Percentiles rank a stretch among this genome's conserved stretches.
These are phyloP conservation scores for Lactarius indigo DNA, from an alignment of 768 basidiomycete genomes.

Conservation along the genomic window DNA sequence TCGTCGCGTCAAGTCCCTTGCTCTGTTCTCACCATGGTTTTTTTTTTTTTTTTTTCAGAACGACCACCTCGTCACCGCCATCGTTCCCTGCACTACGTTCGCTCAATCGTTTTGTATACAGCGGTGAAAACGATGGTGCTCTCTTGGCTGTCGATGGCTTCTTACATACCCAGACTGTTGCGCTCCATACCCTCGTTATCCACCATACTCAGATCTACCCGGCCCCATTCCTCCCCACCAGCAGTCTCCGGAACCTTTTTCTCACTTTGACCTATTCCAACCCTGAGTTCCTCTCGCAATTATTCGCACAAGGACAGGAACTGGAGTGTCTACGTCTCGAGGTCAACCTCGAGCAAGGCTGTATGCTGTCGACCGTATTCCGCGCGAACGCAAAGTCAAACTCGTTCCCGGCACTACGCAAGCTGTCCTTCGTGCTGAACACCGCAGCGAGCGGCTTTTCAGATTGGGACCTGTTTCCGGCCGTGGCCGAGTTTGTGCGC, in stretches of 20 bases:
- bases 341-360: slow-evolving; percentile 40
- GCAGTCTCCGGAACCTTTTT: slow-evolving; percentile 61
- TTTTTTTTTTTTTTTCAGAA: not conserved
- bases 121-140: slow-evolving; percentile 30
- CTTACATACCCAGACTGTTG: slow-evolving; percentile 27
- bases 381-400: slow-evolving; percentile 32
- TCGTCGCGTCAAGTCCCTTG: not conserved
- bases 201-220: slow-evolving; percentile 41
- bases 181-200: slow-evolving; percentile 19
- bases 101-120: slow-evolving; percentile 36
- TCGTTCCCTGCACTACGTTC: slow-evolving; percentile 10
- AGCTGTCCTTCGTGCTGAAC: slow-evolving; percentile 49
- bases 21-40: not conserved
- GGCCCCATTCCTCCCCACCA: slow-evolving; percentile 47
- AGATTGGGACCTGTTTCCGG: slow-evolving; percentile 65
- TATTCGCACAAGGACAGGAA: slow-evolving; percentile 59
- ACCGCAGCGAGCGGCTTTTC: slow-evolving; percentile 31
- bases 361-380: slow-evolving; percentile 46
- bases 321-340: slow-evolving; percentile 58
- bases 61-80: not conserved
- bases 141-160: slow-evolving; percentile 47
- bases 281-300: slow-evolving; percentile 51
- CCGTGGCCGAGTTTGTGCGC: slow-evolving; percentile 63
- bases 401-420: slow-evolving; percentile 58
- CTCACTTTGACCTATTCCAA: slow-evolving; percentile 51